These are phyloP conservation scores for Brettanomyces custersianus DNA, from an alignment of 805 yeast genomes.

Conservation along the genomic window DNA sequence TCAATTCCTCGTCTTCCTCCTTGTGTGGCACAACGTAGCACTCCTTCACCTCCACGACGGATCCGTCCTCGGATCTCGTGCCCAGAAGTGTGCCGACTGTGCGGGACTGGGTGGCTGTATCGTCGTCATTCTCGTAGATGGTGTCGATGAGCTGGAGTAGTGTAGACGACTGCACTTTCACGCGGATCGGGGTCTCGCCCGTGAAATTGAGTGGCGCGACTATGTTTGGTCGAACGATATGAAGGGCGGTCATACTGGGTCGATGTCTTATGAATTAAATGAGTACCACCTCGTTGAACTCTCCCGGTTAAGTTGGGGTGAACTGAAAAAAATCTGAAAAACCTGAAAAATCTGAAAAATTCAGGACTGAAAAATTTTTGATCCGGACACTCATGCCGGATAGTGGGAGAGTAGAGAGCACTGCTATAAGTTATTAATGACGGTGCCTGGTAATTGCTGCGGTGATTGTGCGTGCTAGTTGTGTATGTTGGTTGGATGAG, in stretches of 20 bases:
- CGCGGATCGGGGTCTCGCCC: constrained; percentile 37
- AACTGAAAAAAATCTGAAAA: no score
- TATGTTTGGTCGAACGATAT: constrained; percentile 39
- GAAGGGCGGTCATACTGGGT: constrained; percentile 23
- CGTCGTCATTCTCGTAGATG: constrained; percentile 41
- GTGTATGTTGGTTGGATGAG: no score
- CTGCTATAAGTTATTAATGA: no score
- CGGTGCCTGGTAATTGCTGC: no score
- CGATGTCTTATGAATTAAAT: no score
- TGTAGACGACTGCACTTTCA: constrained; percentile 59
- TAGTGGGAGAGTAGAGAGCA: no score
- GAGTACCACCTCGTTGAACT: no score
- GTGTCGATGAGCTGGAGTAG: constrained; percentile 71
- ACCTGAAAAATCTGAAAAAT: no score
- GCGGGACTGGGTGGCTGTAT: constrained; percentile 39
- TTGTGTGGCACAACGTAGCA: constrained; percentile 77
- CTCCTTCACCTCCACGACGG: constrained; percentile 60
- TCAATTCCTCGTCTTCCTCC: constrained; percentile 67
- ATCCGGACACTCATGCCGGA: no score
- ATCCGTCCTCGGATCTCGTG: constrained; percentile 73
- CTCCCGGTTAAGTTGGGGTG: no score
- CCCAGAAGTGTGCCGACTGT: constrained; percentile 81
- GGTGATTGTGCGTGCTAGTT: no score
- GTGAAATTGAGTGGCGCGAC: constrained; percentile 24
- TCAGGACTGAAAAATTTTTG: no score